Conservation (phyloP, 2,329 filamentous ascomycete genomes). For the Hypoxylon sp. region DNA sequence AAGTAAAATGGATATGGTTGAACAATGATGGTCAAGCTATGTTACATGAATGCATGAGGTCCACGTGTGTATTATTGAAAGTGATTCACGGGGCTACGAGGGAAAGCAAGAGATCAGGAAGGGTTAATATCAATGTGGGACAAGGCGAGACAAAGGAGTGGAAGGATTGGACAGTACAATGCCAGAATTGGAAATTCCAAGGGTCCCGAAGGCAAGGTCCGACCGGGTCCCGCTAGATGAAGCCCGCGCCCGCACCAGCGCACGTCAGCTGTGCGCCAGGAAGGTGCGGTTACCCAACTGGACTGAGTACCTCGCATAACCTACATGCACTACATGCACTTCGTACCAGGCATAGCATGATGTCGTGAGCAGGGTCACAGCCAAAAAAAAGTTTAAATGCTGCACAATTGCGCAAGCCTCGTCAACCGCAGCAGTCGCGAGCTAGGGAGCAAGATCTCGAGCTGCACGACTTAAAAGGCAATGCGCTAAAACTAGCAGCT, state of each 20-base stretch:
- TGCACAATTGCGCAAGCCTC: constrained; percentile 35
- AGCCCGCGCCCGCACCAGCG: constrained; percentile 16
- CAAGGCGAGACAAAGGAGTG: constrained; percentile 39
- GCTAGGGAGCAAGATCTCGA: constrained; percentile 22
- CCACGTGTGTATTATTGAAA: constrained; percentile 17
- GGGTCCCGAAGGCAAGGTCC: constrained; percentile 29
- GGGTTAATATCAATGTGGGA: constrained; percentile 43
- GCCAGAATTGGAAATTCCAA: constrained; percentile 36
- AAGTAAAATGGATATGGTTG: constrained; percentile 8
- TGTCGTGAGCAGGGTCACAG: constrained; percentile 8
- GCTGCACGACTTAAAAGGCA: constrained; percentile 21
- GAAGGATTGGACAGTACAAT: constrained; percentile 31
- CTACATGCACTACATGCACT: not conserved
- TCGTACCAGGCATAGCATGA: constrained; percentile 8
- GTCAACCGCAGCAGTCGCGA: constrained; percentile 15
- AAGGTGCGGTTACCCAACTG: not conserved
- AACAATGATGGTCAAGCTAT: constrained; percentile 13
- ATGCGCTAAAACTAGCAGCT: constrained; percentile 20
- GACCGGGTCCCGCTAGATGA: constrained; percentile 21
- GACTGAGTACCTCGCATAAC: not conserved
- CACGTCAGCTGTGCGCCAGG: constrained; percentile 27
- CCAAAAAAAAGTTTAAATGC: constrained; percentile 7
- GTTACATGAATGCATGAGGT: constrained; percentile 27
- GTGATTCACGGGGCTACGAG: constrained; percentile 28
- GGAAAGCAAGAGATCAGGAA: constrained; percentile 32